Evolutionary conservation across 805 yeast species (phyloP).

Genomic region (Saccharomycopsis microspora): DNA sequence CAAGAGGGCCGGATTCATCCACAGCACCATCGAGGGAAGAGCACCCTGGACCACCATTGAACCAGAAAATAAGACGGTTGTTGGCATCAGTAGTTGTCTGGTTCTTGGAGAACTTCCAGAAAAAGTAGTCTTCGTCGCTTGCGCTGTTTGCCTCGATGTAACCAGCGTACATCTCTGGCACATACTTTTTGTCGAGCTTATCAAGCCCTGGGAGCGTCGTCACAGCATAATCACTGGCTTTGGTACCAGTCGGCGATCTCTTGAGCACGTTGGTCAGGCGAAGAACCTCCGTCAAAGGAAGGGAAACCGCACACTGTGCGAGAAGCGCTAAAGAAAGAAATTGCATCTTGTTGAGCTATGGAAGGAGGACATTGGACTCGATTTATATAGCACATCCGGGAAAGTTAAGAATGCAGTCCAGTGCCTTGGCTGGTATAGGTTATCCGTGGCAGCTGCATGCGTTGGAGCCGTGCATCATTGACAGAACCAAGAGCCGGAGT

Average conservation of each 20-base stretch:
- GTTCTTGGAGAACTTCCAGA: conserved; percentile 50
- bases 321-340: no score
- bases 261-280: no score
- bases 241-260: background rate
- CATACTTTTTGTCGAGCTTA: background rate
- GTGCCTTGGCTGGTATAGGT: no score
- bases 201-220: conserved; percentile 15
- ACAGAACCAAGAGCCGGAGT: no score
- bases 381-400: no score
- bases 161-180: conserved; percentile 46
- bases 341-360: no score
- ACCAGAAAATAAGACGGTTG: conserved; percentile 63
- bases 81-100: conserved; percentile 7
- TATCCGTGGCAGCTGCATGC: no score
- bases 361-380: no score
- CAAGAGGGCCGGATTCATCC: conserved; percentile 83
- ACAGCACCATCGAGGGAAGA: conserved; percentile 96
- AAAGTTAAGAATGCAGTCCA: no score
- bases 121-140: conserved; percentile 51
- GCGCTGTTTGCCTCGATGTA: conserved; percentile 46
- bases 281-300: no score
- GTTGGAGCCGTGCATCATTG: no score
- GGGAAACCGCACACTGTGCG: no score
- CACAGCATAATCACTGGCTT: conserved; percentile 18
- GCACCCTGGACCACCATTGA: conserved; percentile 98